phyloP scores from a whole-genome alignment of 805 yeast genomes.

The Yarrowia osloensis region DNA sequence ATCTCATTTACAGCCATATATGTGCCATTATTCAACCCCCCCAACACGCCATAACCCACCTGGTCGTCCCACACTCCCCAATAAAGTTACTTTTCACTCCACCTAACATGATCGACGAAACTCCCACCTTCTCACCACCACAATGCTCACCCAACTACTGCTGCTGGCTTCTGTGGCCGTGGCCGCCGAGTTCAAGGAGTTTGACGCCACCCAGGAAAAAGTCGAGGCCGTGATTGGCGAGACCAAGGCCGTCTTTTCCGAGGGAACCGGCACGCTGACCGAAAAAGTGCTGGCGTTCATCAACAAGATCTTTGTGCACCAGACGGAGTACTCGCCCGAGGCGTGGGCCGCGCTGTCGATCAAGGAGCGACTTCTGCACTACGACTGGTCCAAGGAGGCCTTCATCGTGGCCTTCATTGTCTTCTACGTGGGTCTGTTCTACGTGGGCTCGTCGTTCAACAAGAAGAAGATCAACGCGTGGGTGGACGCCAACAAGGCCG shows the following conservation, averaged over 20 bases:
- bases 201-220: conserved; percentile 8
- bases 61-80: background rate
- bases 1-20: too few species aligned
- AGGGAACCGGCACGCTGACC: background rate
- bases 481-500: conserved; percentile 53
- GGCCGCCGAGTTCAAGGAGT: conserved; percentile 29
- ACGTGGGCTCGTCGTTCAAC: conserved; percentile 63
- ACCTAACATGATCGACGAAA: background rate
- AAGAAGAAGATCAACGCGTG: conserved; percentile 54
- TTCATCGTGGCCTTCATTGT: conserved; percentile 55
- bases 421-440: conserved; percentile 53
- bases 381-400: conserved; percentile 79
- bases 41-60: background rate
- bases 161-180: conserved; percentile 11
- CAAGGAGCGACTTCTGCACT: conserved; percentile 55
- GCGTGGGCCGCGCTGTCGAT: conserved; percentile 63
- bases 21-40: too few species aligned
- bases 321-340: conserved; percentile 40
- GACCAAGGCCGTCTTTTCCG: conserved; percentile 8
- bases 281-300: conserved; percentile 22
- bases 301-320: conserved; percentile 33
- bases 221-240: conserved; percentile 13
- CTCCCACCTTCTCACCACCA: background rate
- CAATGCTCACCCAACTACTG: background rate
- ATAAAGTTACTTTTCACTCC: background rate